Evolutionary conservation across 305 asterid genomes (phyloP).

Genomic region (Fraxinus sp.): DNA sequence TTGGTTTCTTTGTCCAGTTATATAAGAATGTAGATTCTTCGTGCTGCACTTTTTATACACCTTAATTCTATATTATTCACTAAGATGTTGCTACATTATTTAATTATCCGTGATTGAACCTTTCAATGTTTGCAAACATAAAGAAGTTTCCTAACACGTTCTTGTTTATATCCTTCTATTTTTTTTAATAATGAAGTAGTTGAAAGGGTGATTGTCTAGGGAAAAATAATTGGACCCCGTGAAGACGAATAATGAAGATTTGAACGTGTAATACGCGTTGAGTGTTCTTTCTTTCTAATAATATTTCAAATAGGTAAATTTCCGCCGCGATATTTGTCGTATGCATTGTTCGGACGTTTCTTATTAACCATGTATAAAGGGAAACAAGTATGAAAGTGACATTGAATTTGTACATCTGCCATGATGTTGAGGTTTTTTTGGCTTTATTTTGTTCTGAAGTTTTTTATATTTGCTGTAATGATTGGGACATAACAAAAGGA

Average conservation of each 20-base stretch:
- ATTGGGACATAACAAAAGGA: slow-evolving; percentile 19
- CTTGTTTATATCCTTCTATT: neutral
- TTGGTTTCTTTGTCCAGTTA: slow-evolving; percentile 20
- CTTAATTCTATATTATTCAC: slow-evolving; percentile 16
- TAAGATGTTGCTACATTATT: slow-evolving; percentile 24
- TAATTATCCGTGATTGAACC: slow-evolving; percentile 18
- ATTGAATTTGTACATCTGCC: slow-evolving; percentile 3
- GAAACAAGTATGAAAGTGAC: neutral
- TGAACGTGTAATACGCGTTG: neutral
- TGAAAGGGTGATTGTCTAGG: neutral
- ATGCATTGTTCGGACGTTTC: neutral
- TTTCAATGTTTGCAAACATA: slow-evolving; percentile 13
- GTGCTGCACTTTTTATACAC: neutral
- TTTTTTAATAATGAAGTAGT: neutral
- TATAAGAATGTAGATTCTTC: slow-evolving; percentile 13
- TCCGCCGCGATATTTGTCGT: neutral
- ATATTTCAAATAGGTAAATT: neutral
- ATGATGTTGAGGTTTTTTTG: neutral
- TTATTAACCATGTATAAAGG: neutral
- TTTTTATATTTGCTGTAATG: slow-evolving; percentile 11
- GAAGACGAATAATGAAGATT: neutral
- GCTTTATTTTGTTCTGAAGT: slow-evolving; percentile 4
- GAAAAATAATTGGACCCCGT: neutral
- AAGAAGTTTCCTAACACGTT: slow-evolving; percentile 20
- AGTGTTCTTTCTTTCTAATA: neutral